phyloP scores from a whole-genome alignment of 1,284 basidiomycete genomes.

The Trichosporon coremiiforme region DNA sequence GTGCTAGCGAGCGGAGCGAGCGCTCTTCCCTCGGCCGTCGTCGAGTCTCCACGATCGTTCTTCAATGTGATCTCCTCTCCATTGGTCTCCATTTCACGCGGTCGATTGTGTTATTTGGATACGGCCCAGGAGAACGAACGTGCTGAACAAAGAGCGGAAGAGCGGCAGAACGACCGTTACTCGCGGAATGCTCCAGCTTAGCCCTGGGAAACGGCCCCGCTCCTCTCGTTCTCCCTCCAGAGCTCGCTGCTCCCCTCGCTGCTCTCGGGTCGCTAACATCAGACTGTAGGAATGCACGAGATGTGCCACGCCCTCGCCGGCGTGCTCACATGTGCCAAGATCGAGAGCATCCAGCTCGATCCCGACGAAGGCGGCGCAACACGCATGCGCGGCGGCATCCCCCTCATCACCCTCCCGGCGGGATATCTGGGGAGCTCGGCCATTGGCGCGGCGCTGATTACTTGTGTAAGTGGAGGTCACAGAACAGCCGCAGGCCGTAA shows the following conservation, averaged over 20 bases:
- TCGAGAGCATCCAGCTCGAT: conserved; percentile 70
- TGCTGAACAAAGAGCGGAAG: too few species aligned
- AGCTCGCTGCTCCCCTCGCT: neutral
- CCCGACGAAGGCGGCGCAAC: conserved; percentile 91
- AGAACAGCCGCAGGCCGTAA: too few species aligned
- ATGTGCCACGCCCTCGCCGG: conserved; percentile 77
- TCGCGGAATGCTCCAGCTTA: neutral
- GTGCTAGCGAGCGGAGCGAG: neutral
- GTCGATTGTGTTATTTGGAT: too few species aligned
- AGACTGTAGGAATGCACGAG: conserved; percentile 90
- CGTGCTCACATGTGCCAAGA: conserved; percentile 80
- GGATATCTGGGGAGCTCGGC: conserved; percentile 90
- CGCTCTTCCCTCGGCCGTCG: neutral
- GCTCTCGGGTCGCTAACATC: conserved; percentile 48
- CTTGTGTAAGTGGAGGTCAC: conserved; percentile 72
- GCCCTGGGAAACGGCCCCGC: neutral
- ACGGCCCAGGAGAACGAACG: too few species aligned
- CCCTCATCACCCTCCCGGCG: conserved; percentile 68
- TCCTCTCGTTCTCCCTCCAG: too few species aligned
- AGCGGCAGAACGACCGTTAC: neutral
- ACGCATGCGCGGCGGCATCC: conserved; percentile 87
- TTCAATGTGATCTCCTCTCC: too few species aligned
- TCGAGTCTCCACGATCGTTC: too few species aligned
- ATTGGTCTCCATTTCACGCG: too few species aligned
- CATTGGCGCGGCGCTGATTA: conserved; percentile 85